phyloP scores from a whole-genome alignment of 2,329 filamentous ascomycete genomes.

The Hymenoscyphus salicellus region DNA sequence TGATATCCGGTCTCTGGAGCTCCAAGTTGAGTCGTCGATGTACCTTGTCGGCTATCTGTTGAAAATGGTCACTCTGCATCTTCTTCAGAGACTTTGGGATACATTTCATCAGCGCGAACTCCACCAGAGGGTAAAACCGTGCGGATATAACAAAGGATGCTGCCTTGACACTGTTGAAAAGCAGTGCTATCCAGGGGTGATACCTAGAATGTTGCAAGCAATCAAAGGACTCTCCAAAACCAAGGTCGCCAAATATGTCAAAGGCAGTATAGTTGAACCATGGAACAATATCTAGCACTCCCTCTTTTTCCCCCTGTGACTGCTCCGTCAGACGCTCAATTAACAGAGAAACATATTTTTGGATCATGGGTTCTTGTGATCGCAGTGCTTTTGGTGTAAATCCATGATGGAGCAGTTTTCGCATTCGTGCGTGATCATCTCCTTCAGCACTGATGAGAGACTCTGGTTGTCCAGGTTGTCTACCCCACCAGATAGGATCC shows the following conservation, averaged over 20 bases:
- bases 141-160: constrained; percentile 37
- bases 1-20: not conserved
- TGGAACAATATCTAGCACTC: constrained; percentile 27
- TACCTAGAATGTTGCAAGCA: constrained; percentile 38
- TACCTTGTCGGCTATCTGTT: constrained; percentile 36
- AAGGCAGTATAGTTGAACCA: constrained; percentile 40
- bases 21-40: not conserved
- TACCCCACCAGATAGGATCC: constrained; percentile 35
- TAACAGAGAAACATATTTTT: constrained; percentile 33
- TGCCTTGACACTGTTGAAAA: constrained; percentile 31
- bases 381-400: constrained; percentile 36
- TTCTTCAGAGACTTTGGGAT: constrained; percentile 34
- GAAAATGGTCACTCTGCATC: constrained; percentile 35
- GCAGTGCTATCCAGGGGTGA: constrained; percentile 31
- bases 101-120: constrained; percentile 28
- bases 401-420: constrained; percentile 34
- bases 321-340: constrained; percentile 26
- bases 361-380: constrained; percentile 38
- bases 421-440: constrained; percentile 37
- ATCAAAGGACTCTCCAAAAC: constrained; percentile 43
- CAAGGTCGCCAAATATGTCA: constrained; percentile 43
- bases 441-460: constrained; percentile 37
- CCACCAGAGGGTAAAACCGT: constrained; percentile 29
- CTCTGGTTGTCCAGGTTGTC: constrained; percentile 35
- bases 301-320: constrained; percentile 20